Percentiles rank a stretch among this genome's conserved stretches.
Evolutionary conservation across 2,329 filamentous ascomycete species (phyloP).

Genomic region (Grosmannia huntii): DNA sequence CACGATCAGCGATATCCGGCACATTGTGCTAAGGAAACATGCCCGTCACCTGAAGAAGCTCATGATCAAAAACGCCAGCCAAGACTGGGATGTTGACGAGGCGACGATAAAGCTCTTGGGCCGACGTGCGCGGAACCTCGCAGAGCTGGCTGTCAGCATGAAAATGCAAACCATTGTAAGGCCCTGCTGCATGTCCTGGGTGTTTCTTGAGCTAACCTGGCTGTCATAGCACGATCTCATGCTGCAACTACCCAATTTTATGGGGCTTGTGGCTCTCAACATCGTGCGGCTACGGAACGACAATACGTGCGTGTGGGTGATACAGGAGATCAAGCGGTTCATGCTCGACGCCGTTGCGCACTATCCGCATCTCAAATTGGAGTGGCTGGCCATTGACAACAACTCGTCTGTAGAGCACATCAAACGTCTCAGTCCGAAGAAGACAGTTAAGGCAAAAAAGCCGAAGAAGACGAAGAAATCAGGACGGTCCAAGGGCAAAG

Average conservation of each 20-base stretch:
- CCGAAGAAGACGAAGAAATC: conserved; percentile 13
- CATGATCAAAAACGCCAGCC: conserved; percentile 44
- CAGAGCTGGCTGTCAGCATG: conserved; percentile 45
- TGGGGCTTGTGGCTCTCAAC: conserved; percentile 40
- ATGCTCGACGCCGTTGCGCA: conserved; percentile 45
- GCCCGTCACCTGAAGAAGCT: conserved; percentile 38
- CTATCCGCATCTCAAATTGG: conserved; percentile 39
- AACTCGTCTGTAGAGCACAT: conserved; percentile 35
- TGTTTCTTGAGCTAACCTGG: background rate
- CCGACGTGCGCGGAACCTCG: conserved; percentile 31
- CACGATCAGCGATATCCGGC: conserved; percentile 45
- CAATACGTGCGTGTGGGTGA: conserved; percentile 43
- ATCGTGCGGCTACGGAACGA: conserved; percentile 41
- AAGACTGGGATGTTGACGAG: conserved; percentile 44
- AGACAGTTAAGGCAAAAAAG: conserved; percentile 16
- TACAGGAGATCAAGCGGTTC: conserved; percentile 44
- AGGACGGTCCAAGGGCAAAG: conserved; percentile 24
- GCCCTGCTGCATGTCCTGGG: conserved; percentile 4
- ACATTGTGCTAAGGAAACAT: conserved; percentile 44
- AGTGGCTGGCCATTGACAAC: conserved; percentile 44
- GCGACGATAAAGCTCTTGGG: conserved; percentile 43
- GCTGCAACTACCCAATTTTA: conserved; percentile 40
- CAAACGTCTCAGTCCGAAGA: conserved; percentile 22
- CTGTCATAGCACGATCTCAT: conserved; percentile 39
- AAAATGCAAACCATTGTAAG: conserved; percentile 41